These are phyloP conservation scores for Lyophyllum atratum DNA, from an alignment of 768 basidiomycete species.

Conservation along the genomic window DNA sequence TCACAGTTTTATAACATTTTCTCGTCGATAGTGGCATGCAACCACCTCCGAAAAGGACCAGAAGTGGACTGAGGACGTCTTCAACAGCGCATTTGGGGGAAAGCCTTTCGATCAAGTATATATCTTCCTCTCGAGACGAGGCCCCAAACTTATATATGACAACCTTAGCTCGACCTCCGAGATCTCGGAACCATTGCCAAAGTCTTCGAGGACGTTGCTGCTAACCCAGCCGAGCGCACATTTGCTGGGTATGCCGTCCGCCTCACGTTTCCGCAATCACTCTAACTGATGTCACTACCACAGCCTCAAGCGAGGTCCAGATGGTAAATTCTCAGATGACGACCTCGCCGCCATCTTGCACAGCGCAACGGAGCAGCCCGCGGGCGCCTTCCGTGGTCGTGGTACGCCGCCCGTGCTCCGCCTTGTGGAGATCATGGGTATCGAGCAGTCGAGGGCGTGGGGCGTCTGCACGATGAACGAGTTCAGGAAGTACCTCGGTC, in stretches of 20 bases:
- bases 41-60: slow-evolving; percentile 50
- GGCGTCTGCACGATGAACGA: slow-evolving; percentile 57
- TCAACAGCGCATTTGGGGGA: slow-evolving; percentile 40
- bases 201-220: slow-evolving; percentile 13
- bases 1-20: background rate
- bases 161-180: slow-evolving; percentile 22
- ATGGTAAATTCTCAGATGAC: slow-evolving; percentile 51
- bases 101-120: slow-evolving; percentile 37
- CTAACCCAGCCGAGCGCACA: slow-evolving; percentile 38
- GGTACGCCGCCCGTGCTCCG: slow-evolving; percentile 47
- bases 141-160: background rate
- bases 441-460: slow-evolving; percentile 53
- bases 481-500: slow-evolving; percentile 48
- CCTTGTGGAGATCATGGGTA: slow-evolving; percentile 55
- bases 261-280: no score
- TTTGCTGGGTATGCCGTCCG: slow-evolving; percentile 35
- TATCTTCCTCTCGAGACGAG: background rate
- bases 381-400: slow-evolving; percentile 47
- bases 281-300: background rate
- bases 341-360: slow-evolving; percentile 50
- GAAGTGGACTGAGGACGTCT: slow-evolving; percentile 49
- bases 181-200: slow-evolving; percentile 17
- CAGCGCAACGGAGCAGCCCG: slow-evolving; percentile 45
- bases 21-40: slow-evolving; percentile 53
- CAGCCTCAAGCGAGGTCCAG: slow-evolving; percentile 38